Conservation (phyloP, 768 basidiomycete genomes). For the Tremella fuciformis region DNA sequence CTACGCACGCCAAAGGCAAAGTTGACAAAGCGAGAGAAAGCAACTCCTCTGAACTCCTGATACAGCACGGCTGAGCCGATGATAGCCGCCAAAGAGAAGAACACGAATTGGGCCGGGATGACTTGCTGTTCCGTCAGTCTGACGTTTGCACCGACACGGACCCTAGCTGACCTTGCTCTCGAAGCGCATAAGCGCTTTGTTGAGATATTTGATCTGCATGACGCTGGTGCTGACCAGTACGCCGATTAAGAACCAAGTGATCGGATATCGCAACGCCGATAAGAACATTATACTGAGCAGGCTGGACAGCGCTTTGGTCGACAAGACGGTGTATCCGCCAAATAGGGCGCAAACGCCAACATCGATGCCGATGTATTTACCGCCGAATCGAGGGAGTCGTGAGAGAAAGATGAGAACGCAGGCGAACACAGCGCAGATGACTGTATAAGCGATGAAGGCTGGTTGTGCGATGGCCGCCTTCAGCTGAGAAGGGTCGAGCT, state of each 20-base stretch:
- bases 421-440: slow-evolving; percentile 61
- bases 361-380: slow-evolving; percentile 73
- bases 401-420: slow-evolving; percentile 65
- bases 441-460: slow-evolving; percentile 72
- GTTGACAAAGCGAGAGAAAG: slow-evolving; percentile 55
- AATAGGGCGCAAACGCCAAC: slow-evolving; percentile 58
- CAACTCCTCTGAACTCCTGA: slow-evolving; percentile 80
- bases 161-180: slow-evolving; percentile 70
- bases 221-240: slow-evolving; percentile 57
- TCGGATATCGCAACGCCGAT: slow-evolving; percentile 68
- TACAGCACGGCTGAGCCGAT: slow-evolving; percentile 90
- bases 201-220: slow-evolving; percentile 50
- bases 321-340: slow-evolving; percentile 74
- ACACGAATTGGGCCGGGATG: slow-evolving; percentile 90
- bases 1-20: slow-evolving; percentile 45
- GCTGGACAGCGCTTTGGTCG: slow-evolving; percentile 87
- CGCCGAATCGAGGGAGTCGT: slow-evolving; percentile 60
- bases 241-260: slow-evolving; percentile 56
- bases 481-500: slow-evolving; percentile 66
- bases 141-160: neutral
- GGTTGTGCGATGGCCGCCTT: slow-evolving; percentile 66
- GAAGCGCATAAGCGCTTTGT: slow-evolving; percentile 77
- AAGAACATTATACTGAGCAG: slow-evolving; percentile 76
- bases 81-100: slow-evolving; percentile 90
- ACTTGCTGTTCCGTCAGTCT: slow-evolving; percentile 61